phyloP scores from a whole-genome alignment of 176 grass and related monocot species.

The Triticum urartu region DNA sequence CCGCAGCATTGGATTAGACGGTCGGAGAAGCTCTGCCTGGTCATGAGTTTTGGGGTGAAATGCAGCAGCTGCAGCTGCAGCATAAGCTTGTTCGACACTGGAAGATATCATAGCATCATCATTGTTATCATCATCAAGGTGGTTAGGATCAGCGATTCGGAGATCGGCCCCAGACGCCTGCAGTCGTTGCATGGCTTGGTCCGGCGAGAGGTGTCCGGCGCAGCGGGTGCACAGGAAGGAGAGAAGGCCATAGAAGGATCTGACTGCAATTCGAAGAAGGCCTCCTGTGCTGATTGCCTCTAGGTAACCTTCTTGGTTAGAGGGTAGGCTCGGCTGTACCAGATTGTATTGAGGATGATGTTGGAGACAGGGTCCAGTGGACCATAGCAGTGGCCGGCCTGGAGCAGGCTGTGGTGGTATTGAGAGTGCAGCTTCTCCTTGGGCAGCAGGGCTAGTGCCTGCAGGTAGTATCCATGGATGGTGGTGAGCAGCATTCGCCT shows the following conservation, averaged over 20 bases:
- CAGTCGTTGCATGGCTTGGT: not conserved
- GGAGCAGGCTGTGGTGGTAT: not conserved
- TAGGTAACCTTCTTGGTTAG: not conserved
- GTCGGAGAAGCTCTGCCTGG: not conserved
- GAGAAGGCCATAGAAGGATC: not conserved
- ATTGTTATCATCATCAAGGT: not conserved
- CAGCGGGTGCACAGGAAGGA: not conserved
- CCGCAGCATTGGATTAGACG: not conserved
- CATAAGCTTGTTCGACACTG: not conserved
- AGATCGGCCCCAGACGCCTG: not conserved
- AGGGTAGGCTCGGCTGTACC: not conserved
- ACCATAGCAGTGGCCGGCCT: not conserved
- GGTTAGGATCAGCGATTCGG: not conserved
- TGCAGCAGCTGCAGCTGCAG: not conserved
- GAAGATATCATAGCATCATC: not conserved
- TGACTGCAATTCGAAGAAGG: not conserved
- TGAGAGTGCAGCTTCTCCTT: not conserved
- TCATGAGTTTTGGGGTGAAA: not conserved
- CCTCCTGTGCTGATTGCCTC: not conserved
- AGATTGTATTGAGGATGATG: not conserved
- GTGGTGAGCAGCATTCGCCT: not conserved
- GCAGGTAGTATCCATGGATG: slow-evolving; percentile 2
- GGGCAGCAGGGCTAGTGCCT: not conserved
- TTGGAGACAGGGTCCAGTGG: not conserved
- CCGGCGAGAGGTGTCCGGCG: not conserved